phyloP scores from a whole-genome alignment of 2,329 filamentous ascomycete species.

The Cordyceps cateniannulata region DNA sequence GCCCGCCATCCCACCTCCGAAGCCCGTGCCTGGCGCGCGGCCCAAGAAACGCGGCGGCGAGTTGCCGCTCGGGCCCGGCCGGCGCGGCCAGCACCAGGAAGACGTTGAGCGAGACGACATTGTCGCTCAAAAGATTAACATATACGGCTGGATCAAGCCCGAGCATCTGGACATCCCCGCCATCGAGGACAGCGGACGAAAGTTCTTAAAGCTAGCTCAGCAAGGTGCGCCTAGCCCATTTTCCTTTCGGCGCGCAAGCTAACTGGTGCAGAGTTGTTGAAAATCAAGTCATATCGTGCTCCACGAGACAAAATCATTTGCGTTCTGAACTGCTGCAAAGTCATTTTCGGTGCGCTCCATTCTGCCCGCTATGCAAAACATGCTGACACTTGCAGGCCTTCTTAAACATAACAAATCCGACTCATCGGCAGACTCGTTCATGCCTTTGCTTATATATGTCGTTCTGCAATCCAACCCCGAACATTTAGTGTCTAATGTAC shows the following conservation, averaged over 20 bases:
- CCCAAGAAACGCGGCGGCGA: conserved; percentile 63
- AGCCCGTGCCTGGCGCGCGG: conserved; percentile 63
- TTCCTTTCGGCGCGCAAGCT: neutral
- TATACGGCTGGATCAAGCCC: conserved; percentile 91
- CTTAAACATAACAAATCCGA: conserved; percentile 89
- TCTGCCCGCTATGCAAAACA: neutral
- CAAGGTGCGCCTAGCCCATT: conserved; percentile 49
- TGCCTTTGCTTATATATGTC: conserved; percentile 91
- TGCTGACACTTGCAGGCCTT: conserved; percentile 49
- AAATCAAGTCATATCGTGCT: conserved; percentile 96
- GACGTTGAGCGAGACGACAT: conserved; percentile 95
- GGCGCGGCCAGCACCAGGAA: conserved; percentile 92
- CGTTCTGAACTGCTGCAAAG: conserved; percentile 97
- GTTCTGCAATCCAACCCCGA: conserved; percentile 92
- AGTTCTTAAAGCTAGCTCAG: conserved; percentile 83
- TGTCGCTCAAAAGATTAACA: conserved; percentile 92
- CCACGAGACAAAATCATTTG: conserved; percentile 98
- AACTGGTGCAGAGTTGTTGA: conserved; percentile 66
- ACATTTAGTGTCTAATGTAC: conserved; percentile 92
- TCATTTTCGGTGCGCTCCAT: conserved; percentile 75
- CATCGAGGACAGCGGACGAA: conserved; percentile 76
- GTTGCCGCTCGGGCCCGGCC: conserved; percentile 67
- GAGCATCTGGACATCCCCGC: conserved; percentile 88
- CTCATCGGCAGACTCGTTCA: conserved; percentile 92
- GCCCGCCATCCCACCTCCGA: conserved; percentile 78